phyloP scores from a whole-genome alignment of 1,284 basidiomycete species.

The Phellinidium pouzarii region DNA sequence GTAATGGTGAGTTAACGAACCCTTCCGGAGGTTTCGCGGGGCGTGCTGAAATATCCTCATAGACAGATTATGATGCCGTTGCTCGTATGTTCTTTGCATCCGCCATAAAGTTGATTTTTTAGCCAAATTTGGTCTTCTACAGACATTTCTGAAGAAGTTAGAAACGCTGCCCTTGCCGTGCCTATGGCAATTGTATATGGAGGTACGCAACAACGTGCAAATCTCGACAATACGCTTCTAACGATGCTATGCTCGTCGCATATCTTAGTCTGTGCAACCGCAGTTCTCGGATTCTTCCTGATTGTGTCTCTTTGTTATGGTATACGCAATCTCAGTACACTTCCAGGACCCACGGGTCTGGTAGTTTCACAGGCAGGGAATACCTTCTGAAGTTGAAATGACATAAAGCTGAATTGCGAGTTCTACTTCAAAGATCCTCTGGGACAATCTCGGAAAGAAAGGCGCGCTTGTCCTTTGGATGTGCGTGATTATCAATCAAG shows the following conservation, averaged over 20 bases:
- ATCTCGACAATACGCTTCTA: constrained; percentile 16
- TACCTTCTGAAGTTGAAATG: neutral
- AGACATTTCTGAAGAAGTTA: constrained; percentile 22
- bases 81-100: constrained; percentile 18
- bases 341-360: constrained; percentile 21
- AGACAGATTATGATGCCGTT: constrained; percentile 23
- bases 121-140: neutral
- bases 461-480: constrained; percentile 21
- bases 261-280: constrained; percentile 1
- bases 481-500: constrained; percentile 20
- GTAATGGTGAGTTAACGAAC: constrained; percentile 18
- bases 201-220: constrained; percentile 3
- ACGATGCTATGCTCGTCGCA: neutral
- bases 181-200: constrained; percentile 21
- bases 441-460: constrained; percentile 21
- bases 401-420: neutral
- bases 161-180: constrained; percentile 20
- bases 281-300: constrained; percentile 9
- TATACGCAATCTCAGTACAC: constrained; percentile 18
- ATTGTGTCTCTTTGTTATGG: constrained; percentile 21
- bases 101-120: neutral
- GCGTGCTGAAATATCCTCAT: neutral
- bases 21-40: neutral
- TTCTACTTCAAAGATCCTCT: constrained; percentile 20
- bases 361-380: constrained; percentile 19